These are phyloP conservation scores for Clonostachys chloroleuca DNA, from an alignment of 2,329 filamentous ascomycete genomes.

Conservation along the genomic window DNA sequence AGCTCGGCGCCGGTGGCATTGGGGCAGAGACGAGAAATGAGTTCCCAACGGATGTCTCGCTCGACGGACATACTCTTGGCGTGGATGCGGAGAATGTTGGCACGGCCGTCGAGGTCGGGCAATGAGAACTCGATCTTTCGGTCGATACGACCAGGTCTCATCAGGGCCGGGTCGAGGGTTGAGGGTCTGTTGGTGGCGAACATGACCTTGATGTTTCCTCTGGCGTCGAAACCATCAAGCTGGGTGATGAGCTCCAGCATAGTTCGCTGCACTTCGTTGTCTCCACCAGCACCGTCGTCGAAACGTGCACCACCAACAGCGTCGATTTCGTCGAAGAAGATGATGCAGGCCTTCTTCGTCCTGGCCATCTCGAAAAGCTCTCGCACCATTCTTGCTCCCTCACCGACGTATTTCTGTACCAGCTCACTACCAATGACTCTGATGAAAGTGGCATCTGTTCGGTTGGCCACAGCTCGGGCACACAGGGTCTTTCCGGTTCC, in stretches of 20 bases:
- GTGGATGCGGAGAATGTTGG: slow-evolving; percentile 96
- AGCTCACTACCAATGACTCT: slow-evolving; percentile 96
- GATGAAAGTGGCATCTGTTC: slow-evolving; percentile 98
- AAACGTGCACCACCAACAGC: slow-evolving; percentile 94
- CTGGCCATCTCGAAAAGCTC: slow-evolving; percentile 99
- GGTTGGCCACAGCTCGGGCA: slow-evolving; percentile 92
- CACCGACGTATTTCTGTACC: slow-evolving; percentile 98
- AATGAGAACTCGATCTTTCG: slow-evolving; percentile 98
- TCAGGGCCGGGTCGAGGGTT: slow-evolving; percentile 91
- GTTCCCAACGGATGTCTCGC: slow-evolving; percentile 97
- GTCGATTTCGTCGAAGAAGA: slow-evolving; percentile 95
- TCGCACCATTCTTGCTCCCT: slow-evolving; percentile 96
- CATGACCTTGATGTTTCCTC: slow-evolving; percentile 99
- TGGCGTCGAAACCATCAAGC: slow-evolving; percentile 90
- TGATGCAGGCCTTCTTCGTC: slow-evolving; percentile 99
- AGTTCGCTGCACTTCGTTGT: slow-evolving; percentile 96
- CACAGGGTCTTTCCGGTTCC: slow-evolving; percentile 99
- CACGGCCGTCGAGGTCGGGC: slow-evolving; percentile 92
- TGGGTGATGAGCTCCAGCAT: slow-evolving; percentile 98
- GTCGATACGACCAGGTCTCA: slow-evolving; percentile 96
- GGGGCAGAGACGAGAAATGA: slow-evolving; percentile 94
- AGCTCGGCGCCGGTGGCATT: slow-evolving; percentile 96
- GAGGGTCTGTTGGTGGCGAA: slow-evolving; percentile 97
- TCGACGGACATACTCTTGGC: slow-evolving; percentile 99
- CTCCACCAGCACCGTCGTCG: slow-evolving; percentile 91